These are phyloP conservation scores for Trichophyton equinum DNA, from an alignment of 2,329 filamentous ascomycete species.

Conservation along the genomic window DNA sequence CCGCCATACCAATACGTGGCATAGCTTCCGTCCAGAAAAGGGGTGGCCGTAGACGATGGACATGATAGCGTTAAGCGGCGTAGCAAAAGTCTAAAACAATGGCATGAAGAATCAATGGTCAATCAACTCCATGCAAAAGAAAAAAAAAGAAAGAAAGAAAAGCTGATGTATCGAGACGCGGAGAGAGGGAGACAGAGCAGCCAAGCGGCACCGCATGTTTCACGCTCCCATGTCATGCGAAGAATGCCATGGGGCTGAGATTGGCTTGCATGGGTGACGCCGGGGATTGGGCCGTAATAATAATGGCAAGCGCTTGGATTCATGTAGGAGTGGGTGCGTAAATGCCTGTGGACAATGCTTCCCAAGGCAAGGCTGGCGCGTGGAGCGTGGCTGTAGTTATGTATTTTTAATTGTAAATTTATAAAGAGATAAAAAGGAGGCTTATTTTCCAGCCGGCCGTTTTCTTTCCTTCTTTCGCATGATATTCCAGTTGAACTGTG, in stretches of 20 bases:
- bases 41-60: background rate
- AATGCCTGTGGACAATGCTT: background rate
- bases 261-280: background rate
- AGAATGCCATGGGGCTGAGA: background rate
- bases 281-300: background rate
- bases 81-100: slow-evolving; percentile 2
- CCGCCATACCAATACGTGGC: background rate
- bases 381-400: background rate
- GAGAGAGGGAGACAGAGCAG: background rate
- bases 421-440: background rate
- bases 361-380: background rate
- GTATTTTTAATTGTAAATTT: background rate
- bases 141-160: background rate
- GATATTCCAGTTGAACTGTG: slow-evolving; percentile 1
- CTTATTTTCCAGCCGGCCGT: background rate
- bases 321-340: too few species aligned
- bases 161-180: background rate
- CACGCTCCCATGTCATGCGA: background rate
- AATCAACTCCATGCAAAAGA: background rate
- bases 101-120: background rate
- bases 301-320: background rate
- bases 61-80: background rate
- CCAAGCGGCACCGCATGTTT: slow-evolving; percentile 1
- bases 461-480: background rate
- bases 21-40: background rate